A percentile compares a stretch with the other conserved stretches of the same genome.
Evolutionary conservation across 2,329 filamentous ascomycete genomes (phyloP).

Genomic region (Ceratocystiopsis minuta): DNA sequence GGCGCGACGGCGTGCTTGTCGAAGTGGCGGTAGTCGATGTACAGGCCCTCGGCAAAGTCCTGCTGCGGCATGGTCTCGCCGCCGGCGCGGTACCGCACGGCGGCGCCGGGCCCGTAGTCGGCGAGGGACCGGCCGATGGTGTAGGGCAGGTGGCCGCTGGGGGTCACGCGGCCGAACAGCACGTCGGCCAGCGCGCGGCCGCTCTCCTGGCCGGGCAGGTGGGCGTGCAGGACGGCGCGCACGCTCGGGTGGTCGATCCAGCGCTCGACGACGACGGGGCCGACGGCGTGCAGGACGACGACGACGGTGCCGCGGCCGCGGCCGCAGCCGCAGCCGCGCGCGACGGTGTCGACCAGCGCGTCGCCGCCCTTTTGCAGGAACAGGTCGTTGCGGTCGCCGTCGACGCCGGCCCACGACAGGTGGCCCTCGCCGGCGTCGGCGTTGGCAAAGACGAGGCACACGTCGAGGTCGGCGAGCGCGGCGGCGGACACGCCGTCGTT

Average conservation of each 20-base stretch:
- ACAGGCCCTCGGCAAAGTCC: conserved; percentile 65
- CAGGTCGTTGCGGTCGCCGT: conserved; percentile 64
- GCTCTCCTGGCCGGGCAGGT: conserved; percentile 73
- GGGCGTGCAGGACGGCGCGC: conserved; percentile 65
- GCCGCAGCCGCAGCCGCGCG: conserved; percentile 37
- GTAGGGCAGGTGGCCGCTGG: conserved; percentile 70
- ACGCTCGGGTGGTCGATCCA: conserved; percentile 66
- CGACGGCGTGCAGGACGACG: conserved; percentile 77
- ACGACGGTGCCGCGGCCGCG: conserved; percentile 47
- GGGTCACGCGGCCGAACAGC: conserved; percentile 58
- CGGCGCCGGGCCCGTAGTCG: conserved; percentile 59
- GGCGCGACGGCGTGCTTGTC: conserved; percentile 59
- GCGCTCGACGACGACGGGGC: conserved; percentile 60
- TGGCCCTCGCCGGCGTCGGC: conserved; percentile 74
- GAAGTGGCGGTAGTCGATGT: conserved; percentile 81
- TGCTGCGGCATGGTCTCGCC: conserved; percentile 53
- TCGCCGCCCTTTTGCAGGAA: conserved; percentile 63
- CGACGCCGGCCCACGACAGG: conserved; percentile 39
- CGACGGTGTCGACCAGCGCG: conserved; percentile 52
- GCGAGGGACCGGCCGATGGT: conserved; percentile 58
- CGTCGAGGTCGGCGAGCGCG: conserved; percentile 40
- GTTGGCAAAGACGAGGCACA: conserved; percentile 77
- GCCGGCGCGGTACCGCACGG: conserved; percentile 53
- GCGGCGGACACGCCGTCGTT: conserved; percentile 32
- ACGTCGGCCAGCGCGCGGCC: conserved; percentile 67